These are phyloP conservation scores for Pezicula radicicola DNA, from an alignment of 2,329 filamentous ascomycete species.

Conservation along the genomic window DNA sequence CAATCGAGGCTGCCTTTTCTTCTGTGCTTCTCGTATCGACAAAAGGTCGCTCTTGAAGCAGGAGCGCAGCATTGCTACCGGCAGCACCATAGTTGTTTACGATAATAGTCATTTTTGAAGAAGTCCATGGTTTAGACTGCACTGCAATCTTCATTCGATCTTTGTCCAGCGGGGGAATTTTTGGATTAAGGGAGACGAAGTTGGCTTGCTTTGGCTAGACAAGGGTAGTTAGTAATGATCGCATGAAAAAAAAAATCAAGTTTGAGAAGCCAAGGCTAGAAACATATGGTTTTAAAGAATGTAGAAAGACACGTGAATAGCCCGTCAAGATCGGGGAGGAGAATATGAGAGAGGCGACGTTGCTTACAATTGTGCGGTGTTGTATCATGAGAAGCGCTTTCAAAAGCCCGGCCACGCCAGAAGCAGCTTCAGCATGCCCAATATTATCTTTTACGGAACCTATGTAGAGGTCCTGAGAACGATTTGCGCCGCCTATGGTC, in stretches of 20 bases:
- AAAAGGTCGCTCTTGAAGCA: conserved; percentile 4
- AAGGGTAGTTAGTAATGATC: no score
- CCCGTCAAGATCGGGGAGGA: no score
- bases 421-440: conserved; percentile 43
- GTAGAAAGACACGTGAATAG: no score
- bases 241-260: no score
- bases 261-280: no score
- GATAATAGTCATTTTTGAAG: conserved; percentile 4
- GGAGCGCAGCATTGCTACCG: conserved; percentile 16
- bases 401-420: conserved; percentile 39
- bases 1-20: background rate
- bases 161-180: conserved; percentile 1
- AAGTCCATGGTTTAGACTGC: background rate
- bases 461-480: background rate
- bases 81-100: conserved; percentile 22
- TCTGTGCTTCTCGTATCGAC: background rate
- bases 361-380: conserved; percentile 10
- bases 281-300: no score
- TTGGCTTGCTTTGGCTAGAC: conserved; percentile 15
- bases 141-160: background rate
- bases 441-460: conserved; percentile 33
- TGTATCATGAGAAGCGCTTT: conserved; percentile 37
- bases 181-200: conserved; percentile 31
- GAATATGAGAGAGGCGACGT: no score
- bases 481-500: conserved; percentile 7